Evolutionary conservation across 2,329 filamentous ascomycete genomes (phyloP).

Genomic region (Beauveria sp.): DNA sequence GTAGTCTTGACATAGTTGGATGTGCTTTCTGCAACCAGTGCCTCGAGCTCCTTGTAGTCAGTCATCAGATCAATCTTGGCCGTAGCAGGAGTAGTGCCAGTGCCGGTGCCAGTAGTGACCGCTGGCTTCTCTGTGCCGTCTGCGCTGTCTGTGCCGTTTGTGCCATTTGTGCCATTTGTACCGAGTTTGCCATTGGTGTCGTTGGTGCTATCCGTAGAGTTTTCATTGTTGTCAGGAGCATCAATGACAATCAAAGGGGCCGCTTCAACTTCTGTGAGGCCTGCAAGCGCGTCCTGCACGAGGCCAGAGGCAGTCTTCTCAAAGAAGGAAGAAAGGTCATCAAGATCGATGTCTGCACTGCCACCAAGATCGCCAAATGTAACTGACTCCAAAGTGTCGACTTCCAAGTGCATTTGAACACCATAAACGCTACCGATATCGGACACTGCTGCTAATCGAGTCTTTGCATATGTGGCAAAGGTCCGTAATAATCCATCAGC

Average conservation of each 20-base stretch:
- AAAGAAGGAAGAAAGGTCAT: constrained; percentile 35
- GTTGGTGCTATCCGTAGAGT: constrained; percentile 4
- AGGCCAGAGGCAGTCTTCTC: constrained; percentile 34
- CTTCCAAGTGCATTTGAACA: constrained; percentile 25
- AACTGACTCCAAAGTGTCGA: constrained; percentile 21
- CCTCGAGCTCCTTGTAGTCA: constrained; percentile 36
- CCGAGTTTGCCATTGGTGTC: constrained; percentile 20
- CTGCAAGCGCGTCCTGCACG: constrained; percentile 33
- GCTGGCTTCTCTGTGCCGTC: constrained; percentile 24
- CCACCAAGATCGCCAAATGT: constrained; percentile 19
- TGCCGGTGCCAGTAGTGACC: not conserved
- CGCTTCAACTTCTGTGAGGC: constrained; percentile 24
- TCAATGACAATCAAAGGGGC: constrained; percentile 6
- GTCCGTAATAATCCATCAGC: constrained; percentile 30
- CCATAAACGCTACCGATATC: constrained; percentile 29
- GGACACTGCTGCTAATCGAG: constrained; percentile 25
- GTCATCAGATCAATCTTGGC: constrained; percentile 23
- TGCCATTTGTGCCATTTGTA: constrained; percentile 17
- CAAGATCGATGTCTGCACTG: constrained; percentile 29
- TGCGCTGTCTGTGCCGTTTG: constrained; percentile 20
- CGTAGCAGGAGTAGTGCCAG: not conserved
- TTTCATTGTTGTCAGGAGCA: not conserved
- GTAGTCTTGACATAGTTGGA: constrained; percentile 38
- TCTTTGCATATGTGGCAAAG: constrained; percentile 26
- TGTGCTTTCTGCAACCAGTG: constrained; percentile 36